Percentiles rank a stretch among this genome's conserved stretches.
These are phyloP conservation scores for Crithidia fasciculata DNA, from an alignment of 208 protist genomes.

Conservation along the genomic window DNA sequence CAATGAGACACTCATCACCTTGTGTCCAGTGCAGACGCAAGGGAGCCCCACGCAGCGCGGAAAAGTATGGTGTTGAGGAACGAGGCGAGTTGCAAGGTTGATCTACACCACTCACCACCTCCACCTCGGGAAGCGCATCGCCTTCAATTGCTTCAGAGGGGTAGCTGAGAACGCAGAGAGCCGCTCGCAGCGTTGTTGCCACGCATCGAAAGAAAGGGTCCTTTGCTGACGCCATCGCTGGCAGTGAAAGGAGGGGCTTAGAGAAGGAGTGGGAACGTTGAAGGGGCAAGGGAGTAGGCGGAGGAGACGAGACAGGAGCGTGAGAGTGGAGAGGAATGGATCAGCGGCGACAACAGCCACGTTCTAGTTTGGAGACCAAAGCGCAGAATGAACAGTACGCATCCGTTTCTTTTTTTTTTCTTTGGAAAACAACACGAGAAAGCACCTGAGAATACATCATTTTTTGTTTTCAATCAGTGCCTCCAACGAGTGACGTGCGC, in stretches of 20 bases:
- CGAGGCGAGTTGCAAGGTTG: neutral
- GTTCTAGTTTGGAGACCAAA: too few species aligned
- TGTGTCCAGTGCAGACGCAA: slow-evolving; percentile 40
- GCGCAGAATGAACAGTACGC: too few species aligned
- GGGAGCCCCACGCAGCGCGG: neutral
- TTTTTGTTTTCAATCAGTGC: too few species aligned
- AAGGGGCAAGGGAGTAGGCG: neutral
- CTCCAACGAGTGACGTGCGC: too few species aligned
- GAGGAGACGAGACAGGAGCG: neutral
- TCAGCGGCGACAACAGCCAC: too few species aligned
- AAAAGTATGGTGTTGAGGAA: neutral
- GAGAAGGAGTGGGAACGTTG: slow-evolving; percentile 9
- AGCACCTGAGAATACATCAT: too few species aligned
- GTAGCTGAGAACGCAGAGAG: slow-evolving; percentile 97
- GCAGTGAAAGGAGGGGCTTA: neutral
- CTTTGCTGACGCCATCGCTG: slow-evolving; percentile 18
- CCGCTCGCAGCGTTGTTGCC: slow-evolving; percentile 91
- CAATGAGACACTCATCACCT: slow-evolving; percentile 93
- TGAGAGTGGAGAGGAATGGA: too few species aligned
- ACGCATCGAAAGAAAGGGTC: slow-evolving; percentile 95
- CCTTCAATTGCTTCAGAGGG: slow-evolving; percentile 96
- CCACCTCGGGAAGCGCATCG: slow-evolving; percentile 99
- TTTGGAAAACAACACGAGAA: too few species aligned
- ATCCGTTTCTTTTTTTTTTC: too few species aligned
- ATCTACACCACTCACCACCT: slow-evolving; percentile 46